Base-by-base conservation (phyloP, 2,329 filamentous ascomycete genomes). In the Monosporascus ibericus region DNA sequence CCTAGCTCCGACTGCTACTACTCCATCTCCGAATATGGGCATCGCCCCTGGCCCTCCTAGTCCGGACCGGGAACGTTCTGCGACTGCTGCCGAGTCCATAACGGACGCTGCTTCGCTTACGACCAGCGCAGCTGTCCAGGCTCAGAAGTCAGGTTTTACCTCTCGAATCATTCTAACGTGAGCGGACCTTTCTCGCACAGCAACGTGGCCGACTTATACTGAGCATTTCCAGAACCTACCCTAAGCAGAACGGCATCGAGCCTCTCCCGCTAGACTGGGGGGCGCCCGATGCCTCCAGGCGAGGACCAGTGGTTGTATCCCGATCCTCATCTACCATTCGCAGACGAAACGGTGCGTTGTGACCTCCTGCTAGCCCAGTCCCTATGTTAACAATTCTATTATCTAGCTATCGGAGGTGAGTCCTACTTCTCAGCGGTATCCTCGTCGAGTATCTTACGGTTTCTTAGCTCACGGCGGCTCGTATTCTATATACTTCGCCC, bases 401-500 rank as follows among this genome's bases (percentile, higher is more conserved):
- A 51, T 44, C 57, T 37, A 82, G 80, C 80, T 55, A 76, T 83
- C 64, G 80, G 80, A 78, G 79, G 80, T 81, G 66, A 68, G 76
- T 65, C 17, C 14, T 9, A 27, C 17, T 25, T 46, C 14, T 17
- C 24, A 22, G 25, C 20, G n/a, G 6, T 30, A n/a, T 46, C 8
- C 24, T 22, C 20, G 2, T 6, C 42, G n/a, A 46, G 14, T 17
- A n/a, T 25, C 42, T 46, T 24, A 46, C 27, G 52, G n/a, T 42
- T 51, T 47, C 38, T 62, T 62, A 65, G 58, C 50, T 53, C 56
- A 66, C 83, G 92, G 94, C 58, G 92, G 94, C 52, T 96, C 91
- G 5, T 97, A 99, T 70, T 91, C 90, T 56, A 92, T 96, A 58
- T 97, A 97, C 74, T 91, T 95, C 67, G 92, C 92, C 22, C 80